Base-by-base conservation (phyloP, 495 filamentous ascomycete species). In the Margaritispora aquatica region DNA sequence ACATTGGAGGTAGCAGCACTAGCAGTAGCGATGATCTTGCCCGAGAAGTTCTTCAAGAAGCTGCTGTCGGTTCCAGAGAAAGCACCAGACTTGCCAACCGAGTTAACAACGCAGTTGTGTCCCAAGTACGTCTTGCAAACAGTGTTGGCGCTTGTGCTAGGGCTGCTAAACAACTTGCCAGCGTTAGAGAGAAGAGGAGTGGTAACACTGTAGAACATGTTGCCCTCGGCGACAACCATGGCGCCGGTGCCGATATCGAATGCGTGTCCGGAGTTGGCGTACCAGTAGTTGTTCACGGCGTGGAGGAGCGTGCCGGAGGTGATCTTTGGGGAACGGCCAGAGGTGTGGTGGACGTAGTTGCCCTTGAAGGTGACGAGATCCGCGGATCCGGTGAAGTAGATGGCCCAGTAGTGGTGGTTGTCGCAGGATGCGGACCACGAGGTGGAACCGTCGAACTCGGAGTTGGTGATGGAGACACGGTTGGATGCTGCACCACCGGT, bases 201-300 rank as follows among this genome's bases (percentile, higher is more conserved):
- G 15, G 34, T 52, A 51, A 82, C 75, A 59, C 77, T 77, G 69
- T 81, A 73, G 73, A 84, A 84, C n/a, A 77, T 76, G 63, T 79
- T 83, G n/a, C 82, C 82, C 66, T 84, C 81, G 2, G 77, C 80
- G 4, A 84, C 71, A 47, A 81, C 76, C 62, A 74, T 75, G 48
- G 71, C 75, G 50, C 79, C 79, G 7, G 69, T 64, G 34, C 67
- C 74, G 55, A 82, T 75, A 66, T 84, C 80, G 68, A 84, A 84
- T 17, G 76, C 74, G 65, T 84, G 81, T 29, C 80, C 80, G 38
- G 70, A 61, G 66, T 73, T 77, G 59, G 74, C 70, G 64, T 78
- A 74, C 67, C 73, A 83, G 75, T 83, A 82, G 74, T 84, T 84
- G 77, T 84, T 84, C 63, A 82, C 79, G 27, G 71, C 73, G 51